A percentile compares a stretch with the other conserved stretches of the same genome.
Conservation (phyloP, 257 asterid genomes). For the Henckelia pumila region DNA sequence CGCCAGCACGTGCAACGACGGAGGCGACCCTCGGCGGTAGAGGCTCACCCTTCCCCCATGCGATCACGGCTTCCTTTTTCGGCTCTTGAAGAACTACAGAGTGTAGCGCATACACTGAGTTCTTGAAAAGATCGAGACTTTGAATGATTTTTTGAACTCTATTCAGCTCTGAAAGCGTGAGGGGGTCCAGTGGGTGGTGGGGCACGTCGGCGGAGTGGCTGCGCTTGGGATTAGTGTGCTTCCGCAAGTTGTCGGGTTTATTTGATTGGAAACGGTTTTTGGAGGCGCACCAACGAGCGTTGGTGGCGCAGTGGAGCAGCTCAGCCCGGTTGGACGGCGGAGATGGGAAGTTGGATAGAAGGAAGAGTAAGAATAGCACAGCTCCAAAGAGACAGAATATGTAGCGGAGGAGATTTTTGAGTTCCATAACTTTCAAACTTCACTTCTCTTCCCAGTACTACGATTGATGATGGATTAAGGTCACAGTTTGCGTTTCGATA, state of each 20-base stretch:
- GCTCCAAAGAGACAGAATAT: constrained; percentile 39
- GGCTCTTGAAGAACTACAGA: constrained; percentile 79
- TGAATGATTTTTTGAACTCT: constrained; percentile 36
- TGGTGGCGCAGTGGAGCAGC: constrained; percentile 41
- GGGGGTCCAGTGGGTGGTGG: constrained; percentile 89
- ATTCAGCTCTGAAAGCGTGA: constrained; percentile 58
- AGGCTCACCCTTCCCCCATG: constrained; percentile 58
- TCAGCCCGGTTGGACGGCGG: constrained; percentile 40
- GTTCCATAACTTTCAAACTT: constrained; percentile 45
- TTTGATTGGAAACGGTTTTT: constrained; percentile 46
- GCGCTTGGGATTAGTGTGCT: constrained; percentile 31
- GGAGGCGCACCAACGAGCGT: constrained; percentile 57
- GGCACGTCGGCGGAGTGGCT: constrained; percentile 58
- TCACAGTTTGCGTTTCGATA: background rate
- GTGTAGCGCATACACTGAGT: constrained; percentile 60
- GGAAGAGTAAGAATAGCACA: constrained; percentile 46
- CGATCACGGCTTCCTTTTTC: constrained; percentile 49
- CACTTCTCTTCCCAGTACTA: background rate
- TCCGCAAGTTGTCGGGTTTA: constrained; percentile 19
- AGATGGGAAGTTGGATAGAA: constrained; percentile 48
- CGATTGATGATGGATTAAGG: background rate
- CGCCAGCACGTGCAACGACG: constrained; percentile 70
- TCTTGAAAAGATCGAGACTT: constrained; percentile 35
- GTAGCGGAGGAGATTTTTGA: constrained; percentile 40
- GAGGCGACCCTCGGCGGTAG: constrained; percentile 70